Conservation (phyloP, 1,139 yeast genomes). For the Blastobotrys persicus region DNA sequence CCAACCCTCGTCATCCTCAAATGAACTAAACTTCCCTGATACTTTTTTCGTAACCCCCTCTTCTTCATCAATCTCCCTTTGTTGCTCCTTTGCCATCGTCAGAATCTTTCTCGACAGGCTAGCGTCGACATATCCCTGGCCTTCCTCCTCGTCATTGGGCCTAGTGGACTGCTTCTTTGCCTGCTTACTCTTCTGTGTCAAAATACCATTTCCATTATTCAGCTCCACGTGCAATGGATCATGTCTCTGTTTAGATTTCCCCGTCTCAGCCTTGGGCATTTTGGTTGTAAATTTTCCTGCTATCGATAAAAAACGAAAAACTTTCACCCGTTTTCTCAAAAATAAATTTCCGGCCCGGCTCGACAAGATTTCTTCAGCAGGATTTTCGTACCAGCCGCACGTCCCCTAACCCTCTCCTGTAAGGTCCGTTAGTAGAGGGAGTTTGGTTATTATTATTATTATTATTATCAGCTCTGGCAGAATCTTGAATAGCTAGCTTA, state of each 20-base stretch:
- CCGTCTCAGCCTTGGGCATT: conserved; percentile 35
- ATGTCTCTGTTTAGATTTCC: conserved; percentile 47
- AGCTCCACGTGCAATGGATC: conserved; percentile 79
- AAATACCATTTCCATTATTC: conserved; percentile 66
- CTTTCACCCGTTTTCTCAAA: neutral
- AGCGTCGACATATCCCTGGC: conserved; percentile 74
- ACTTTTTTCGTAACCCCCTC: conserved; percentile 41
- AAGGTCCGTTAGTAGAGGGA: no score
- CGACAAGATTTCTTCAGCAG: no score
- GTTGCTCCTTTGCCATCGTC: conserved; percentile 87
- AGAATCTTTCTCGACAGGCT: conserved; percentile 79
- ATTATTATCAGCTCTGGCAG: no score
- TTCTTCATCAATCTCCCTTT: conserved; percentile 76
- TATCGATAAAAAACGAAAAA: conserved; percentile 7
- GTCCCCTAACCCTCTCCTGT: no score
- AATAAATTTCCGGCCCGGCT: conserved; percentile 5
- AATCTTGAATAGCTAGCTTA: no score
- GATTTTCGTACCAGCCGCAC: no score
- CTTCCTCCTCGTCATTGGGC: conserved; percentile 44
- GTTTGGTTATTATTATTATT: no score
- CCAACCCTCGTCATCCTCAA: conserved; percentile 35
- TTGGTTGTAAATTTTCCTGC: neutral
- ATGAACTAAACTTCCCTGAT: conserved; percentile 16
- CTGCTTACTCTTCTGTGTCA: conserved; percentile 38
- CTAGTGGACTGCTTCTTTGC: conserved; percentile 20